These are phyloP conservation scores for Psilocybe cyanescens DNA, from an alignment of 768 basidiomycete species.

Conservation along the genomic window DNA sequence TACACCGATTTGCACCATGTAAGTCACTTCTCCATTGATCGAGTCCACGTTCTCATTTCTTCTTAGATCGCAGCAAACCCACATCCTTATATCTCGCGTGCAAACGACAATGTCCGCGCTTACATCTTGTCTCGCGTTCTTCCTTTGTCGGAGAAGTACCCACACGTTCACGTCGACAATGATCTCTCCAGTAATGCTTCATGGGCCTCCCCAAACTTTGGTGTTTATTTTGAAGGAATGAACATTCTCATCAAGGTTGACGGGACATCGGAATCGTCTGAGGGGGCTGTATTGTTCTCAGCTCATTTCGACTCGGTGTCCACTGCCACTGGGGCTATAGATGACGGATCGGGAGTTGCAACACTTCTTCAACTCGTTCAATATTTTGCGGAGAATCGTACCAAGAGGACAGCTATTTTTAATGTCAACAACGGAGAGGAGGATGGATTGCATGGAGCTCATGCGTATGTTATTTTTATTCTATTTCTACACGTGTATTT, in stretches of 20 bases:
- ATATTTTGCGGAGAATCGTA: constrained; percentile 52
- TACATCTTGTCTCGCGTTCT: constrained; percentile 61
- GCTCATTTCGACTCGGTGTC: constrained; percentile 87
- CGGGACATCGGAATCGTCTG: constrained; percentile 16
- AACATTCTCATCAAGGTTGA: constrained; percentile 66
- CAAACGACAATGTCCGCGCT: constrained; percentile 67
- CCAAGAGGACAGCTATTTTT: constrained; percentile 69
- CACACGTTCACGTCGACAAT: constrained; percentile 44
- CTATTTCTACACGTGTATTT: not conserved
- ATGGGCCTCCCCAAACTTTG: constrained; percentile 37
- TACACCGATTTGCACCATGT: constrained; percentile 63
- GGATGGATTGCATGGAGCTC: constrained; percentile 74
- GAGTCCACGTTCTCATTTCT: not conserved
- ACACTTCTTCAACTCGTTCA: constrained; percentile 69
- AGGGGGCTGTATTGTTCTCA: constrained; percentile 36
- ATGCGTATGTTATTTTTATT: constrained; percentile 42
- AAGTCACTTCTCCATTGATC: constrained; percentile 17
- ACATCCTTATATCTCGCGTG: constrained; percentile 79
- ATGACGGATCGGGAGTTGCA: constrained; percentile 76
- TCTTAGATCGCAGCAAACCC: constrained; percentile 67
- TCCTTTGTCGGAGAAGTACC: constrained; percentile 43
- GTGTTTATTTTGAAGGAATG: constrained; percentile 64
- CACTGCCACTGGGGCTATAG: constrained; percentile 74
- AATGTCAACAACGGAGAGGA: constrained; percentile 91
- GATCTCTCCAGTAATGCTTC: constrained; percentile 50